phyloP scores from a whole-genome alignment of 805 yeast species.

The Dipodascus geniculatus region DNA sequence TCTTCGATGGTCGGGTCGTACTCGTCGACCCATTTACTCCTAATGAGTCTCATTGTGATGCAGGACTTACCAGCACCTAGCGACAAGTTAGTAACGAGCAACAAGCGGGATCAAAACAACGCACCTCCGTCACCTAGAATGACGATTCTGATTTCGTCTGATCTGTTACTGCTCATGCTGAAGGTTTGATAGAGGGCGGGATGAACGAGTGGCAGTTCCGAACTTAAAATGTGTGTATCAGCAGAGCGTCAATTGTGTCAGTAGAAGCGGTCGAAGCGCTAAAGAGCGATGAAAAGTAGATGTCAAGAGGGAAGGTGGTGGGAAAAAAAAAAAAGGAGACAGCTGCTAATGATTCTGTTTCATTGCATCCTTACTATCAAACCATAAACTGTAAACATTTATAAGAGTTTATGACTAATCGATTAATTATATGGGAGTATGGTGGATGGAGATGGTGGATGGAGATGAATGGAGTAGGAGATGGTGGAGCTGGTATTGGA shows the following conservation, averaged over 20 bases:
- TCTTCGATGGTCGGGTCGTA: slow-evolving; percentile 27
- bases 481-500: too few species aligned
- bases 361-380: background rate
- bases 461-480: too few species aligned
- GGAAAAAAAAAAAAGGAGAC: background rate
- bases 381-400: background rate
- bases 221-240: too few species aligned
- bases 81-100: background rate
- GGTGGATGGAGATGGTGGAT: too few species aligned
- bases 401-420: background rate
- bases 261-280: too few species aligned
- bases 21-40: slow-evolving; percentile 27
- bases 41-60: slow-evolving; percentile 24
- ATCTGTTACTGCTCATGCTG: background rate
- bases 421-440: background rate
- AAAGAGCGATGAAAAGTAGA: too few species aligned
- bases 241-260: too few species aligned
- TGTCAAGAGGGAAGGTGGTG: background rate
- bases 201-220: too few species aligned
- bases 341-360: background rate
- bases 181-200: too few species aligned
- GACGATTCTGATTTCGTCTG: slow-evolving; percentile 18
- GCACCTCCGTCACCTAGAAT: slow-evolving; percentile 26
- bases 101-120: slow-evolving; percentile 1
- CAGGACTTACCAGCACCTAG: slow-evolving; percentile 20